phyloP scores from a whole-genome alignment of 306 rosid species.

The Quercus suber region DNA sequence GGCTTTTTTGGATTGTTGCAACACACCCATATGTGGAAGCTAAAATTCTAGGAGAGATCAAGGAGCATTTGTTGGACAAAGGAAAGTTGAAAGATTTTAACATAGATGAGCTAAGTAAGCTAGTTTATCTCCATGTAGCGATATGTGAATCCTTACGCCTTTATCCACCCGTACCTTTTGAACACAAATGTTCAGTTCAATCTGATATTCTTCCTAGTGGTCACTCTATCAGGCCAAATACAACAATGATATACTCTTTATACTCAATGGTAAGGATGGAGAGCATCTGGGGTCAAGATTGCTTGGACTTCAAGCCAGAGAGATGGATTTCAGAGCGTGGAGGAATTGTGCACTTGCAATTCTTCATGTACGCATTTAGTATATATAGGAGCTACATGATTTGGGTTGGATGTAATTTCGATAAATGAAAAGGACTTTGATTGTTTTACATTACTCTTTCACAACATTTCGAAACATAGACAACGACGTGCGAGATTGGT shows the following conservation, averaged over 20 bases:
- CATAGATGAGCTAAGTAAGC: slow-evolving; percentile 19
- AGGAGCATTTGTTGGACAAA: not conserved
- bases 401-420: too few species aligned
- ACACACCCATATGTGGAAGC: slow-evolving; percentile 38
- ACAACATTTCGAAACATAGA: too few species aligned
- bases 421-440: too few species aligned
- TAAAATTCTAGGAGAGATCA: slow-evolving; percentile 44
- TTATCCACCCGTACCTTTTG: slow-evolving; percentile 44
- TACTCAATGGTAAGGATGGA: slow-evolving; percentile 56
- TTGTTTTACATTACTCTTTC: too few species aligned
- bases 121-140: slow-evolving; percentile 58
- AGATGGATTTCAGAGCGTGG: slow-evolving; percentile 53
- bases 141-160: slow-evolving; percentile 50
- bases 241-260: slow-evolving; percentile 14
- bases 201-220: slow-evolving; percentile 54
- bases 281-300: slow-evolving; percentile 51
- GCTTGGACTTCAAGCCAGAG: slow-evolving; percentile 58
- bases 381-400: too few species aligned
- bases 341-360: not conserved
- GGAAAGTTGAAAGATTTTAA: not conserved
- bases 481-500: too few species aligned
- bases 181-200: slow-evolving; percentile 19
- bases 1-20: slow-evolving; percentile 48
- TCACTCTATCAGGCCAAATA: slow-evolving; percentile 15
- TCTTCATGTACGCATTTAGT: too few species aligned